Evolutionary conservation across 345 rosid species (phyloP).

Genomic region (Geranium rotundifolium): DNA sequence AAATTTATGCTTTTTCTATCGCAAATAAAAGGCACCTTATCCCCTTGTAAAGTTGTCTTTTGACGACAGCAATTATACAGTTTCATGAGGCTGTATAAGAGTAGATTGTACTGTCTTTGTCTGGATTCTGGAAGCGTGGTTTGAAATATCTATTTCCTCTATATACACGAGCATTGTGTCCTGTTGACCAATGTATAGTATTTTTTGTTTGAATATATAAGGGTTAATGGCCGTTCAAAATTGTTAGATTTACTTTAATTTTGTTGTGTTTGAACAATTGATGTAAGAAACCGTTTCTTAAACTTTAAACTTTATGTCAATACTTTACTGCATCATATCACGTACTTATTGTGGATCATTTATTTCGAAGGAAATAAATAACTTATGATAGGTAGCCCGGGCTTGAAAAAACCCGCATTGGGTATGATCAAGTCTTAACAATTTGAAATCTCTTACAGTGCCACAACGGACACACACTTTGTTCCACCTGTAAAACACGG

Average conservation of each 20-base stretch:
- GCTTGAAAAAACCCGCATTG: not conserved
- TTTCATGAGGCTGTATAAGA: not conserved
- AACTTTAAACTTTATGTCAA: not conserved
- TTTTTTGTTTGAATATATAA: no score
- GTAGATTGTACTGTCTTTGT: not conserved
- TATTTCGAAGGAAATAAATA: not conserved
- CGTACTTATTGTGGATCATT: no score
- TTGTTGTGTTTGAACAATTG: not conserved
- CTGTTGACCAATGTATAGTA: no score
- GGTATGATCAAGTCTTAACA: no score
- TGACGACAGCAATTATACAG: not conserved
- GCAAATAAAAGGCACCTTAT: not conserved
- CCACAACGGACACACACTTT: slow-evolving; percentile 67
- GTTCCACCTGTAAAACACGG: slow-evolving; percentile 71
- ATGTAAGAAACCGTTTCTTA: no score
- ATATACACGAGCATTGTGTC: no score
- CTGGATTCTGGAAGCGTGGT: not conserved
- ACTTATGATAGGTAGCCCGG: not conserved
- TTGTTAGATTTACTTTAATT: not conserved
- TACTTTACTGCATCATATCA: not conserved
- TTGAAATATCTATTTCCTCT: no score
- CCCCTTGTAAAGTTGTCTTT: not conserved
- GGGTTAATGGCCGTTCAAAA: not conserved
- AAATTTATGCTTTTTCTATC: not conserved
- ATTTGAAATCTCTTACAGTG: slow-evolving; percentile 36